Evolutionary conservation across 257 asterid species (phyloP).

Genomic region (Echium plantagineum): DNA sequence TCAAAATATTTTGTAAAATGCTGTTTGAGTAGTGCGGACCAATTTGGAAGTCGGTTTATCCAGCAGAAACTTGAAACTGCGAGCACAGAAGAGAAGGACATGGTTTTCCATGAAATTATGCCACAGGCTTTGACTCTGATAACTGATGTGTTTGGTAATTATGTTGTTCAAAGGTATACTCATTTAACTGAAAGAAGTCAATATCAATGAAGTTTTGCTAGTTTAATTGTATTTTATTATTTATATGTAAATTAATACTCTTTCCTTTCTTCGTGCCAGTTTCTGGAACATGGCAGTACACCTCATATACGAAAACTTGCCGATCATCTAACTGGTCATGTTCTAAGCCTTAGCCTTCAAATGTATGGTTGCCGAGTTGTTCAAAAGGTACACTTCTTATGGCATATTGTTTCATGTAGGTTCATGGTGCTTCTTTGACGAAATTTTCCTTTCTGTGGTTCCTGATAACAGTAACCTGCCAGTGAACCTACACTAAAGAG

Average conservation of each 20-base stretch:
- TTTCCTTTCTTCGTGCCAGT: constrained; percentile 27
- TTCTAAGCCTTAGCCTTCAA: constrained; percentile 68
- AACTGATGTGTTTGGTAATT: constrained; percentile 87
- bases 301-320: constrained; percentile 62
- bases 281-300: constrained; percentile 66
- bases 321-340: constrained; percentile 56
- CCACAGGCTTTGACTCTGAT: constrained; percentile 65
- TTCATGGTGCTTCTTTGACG: too few species aligned
- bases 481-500: too few species aligned
- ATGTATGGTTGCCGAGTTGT: constrained; percentile 91
- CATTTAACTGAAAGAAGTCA: background rate
- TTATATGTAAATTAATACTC: constrained; percentile 6
- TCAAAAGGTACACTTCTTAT: constrained; percentile 47
- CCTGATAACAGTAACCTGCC: too few species aligned
- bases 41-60: constrained; percentile 75
- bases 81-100: constrained; percentile 49
- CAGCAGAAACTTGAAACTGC: constrained; percentile 86
- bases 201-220: background rate
- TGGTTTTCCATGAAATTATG: constrained; percentile 70
- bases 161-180: constrained; percentile 70
- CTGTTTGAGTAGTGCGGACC: constrained; percentile 57
- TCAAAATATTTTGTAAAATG: constrained; percentile 1
- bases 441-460: too few species aligned
- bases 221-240: too few species aligned
- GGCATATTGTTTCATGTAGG: background rate